These are phyloP conservation scores for Ilyonectria destructans DNA, from an alignment of 2,329 filamentous ascomycete genomes.

Conservation along the genomic window DNA sequence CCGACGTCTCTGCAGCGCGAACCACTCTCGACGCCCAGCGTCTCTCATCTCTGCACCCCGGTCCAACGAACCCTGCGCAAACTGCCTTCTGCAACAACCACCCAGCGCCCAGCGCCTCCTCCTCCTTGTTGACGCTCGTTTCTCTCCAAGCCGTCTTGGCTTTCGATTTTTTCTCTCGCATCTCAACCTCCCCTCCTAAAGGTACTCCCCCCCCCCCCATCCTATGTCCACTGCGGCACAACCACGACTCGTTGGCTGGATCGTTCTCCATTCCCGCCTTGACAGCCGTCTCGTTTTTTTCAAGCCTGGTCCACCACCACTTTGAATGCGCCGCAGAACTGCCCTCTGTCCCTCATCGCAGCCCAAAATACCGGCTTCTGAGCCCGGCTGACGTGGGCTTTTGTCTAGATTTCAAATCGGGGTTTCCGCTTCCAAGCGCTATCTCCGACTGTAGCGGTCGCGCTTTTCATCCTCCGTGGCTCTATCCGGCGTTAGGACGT, in stretches of 20 bases:
- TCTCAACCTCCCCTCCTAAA: slow-evolving; percentile 33
- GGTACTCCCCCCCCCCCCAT: slow-evolving; percentile 33
- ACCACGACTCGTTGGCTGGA: slow-evolving; percentile 23
- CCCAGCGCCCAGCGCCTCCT: slow-evolving; percentile 33
- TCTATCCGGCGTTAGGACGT: slow-evolving; percentile 46
- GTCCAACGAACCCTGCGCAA: slow-evolving; percentile 33
- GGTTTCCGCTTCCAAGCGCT: slow-evolving; percentile 37
- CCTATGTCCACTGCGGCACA: slow-evolving; percentile 23
- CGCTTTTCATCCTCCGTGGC: slow-evolving; percentile 42
- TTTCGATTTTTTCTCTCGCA: slow-evolving; percentile 33
- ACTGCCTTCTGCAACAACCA: slow-evolving; percentile 29
- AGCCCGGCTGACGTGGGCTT: slow-evolving; percentile 45
- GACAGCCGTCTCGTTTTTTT: slow-evolving; percentile 38
- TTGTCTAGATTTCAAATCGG: slow-evolving; percentile 42
- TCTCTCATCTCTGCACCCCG: slow-evolving; percentile 22
- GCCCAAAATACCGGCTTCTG: slow-evolving; percentile 28
- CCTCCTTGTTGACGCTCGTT: slow-evolving; percentile 43
- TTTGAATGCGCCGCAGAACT: slow-evolving; percentile 44
- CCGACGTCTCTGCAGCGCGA: slow-evolving; percentile 11
- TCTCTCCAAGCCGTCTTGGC: slow-evolving; percentile 46
- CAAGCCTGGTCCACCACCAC: slow-evolving; percentile 30
- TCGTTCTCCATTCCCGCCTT: slow-evolving; percentile 33
- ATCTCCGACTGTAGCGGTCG: slow-evolving; percentile 45
- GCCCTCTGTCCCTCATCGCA: slow-evolving; percentile 33
- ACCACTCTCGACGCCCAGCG: slow-evolving; percentile 2